Evolutionary conservation across 345 rosid species (phyloP).

Genomic region (Noccaea caerulescens): DNA sequence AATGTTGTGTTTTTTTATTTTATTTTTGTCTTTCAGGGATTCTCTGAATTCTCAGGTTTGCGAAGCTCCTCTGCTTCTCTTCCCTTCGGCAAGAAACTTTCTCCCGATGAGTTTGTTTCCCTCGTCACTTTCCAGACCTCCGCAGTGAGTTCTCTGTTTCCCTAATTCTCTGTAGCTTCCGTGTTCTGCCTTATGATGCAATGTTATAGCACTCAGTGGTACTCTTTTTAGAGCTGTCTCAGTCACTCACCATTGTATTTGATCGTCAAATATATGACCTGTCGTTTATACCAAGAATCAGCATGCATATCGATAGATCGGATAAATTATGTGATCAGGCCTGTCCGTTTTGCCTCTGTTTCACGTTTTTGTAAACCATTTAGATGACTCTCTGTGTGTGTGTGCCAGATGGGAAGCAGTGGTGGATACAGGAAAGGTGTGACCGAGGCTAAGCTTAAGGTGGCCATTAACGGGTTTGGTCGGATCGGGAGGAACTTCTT

Average conservation of each 20-base stretch:
- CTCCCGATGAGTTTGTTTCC: conserved; percentile 68
- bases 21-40: conserved; percentile 52
- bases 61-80: conserved; percentile 65
- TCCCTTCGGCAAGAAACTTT: conserved; percentile 61
- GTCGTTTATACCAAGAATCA: conserved; percentile 20
- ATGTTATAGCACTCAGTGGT: not conserved
- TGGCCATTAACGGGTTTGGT: conserved; percentile 93
- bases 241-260: not conserved
- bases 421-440: conserved; percentile 72
- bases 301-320: not conserved
- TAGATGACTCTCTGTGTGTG: conserved; percentile 2
- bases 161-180: not conserved
- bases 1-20: conserved; percentile 43
- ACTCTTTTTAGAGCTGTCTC: not conserved
- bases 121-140: conserved; percentile 71
- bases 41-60: conserved; percentile 74
- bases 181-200: conserved; percentile 19
- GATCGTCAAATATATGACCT: conserved; percentile 13
- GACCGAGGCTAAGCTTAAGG: conserved; percentile 81
- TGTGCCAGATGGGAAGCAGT: conserved; percentile 60
- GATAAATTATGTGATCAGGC: not conserved
- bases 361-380: conserved; percentile 6
- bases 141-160: conserved; percentile 62
- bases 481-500: conserved; percentile 95
- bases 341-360: not conserved